phyloP scores from a whole-genome alignment of 1,284 basidiomycete genomes.

The Malassezia pachydermatis region DNA sequence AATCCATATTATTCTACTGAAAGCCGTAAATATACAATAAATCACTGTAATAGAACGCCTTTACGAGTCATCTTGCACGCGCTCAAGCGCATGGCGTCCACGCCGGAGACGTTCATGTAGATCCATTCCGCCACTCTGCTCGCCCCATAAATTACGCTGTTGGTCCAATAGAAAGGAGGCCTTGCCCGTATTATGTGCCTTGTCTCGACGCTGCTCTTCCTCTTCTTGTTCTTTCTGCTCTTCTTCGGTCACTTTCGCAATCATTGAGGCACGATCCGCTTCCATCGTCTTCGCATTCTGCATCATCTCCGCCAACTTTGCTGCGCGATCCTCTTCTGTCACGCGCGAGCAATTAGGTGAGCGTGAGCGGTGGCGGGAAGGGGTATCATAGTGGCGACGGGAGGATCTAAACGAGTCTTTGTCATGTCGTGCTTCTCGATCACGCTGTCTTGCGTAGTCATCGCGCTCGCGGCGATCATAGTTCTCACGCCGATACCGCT shows the following conservation, averaged over 20 bases:
- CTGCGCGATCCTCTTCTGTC: conserved; percentile 59
- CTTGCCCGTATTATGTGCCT: conserved; percentile 25
- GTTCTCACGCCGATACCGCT: conserved; percentile 13
- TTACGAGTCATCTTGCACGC: conserved; percentile 16
- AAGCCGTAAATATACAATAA: too few species aligned
- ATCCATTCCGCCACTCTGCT: conserved; percentile 20
- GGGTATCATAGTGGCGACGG: conserved; percentile 10
- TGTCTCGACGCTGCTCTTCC: conserved; percentile 31
- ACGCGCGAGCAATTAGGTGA: conserved; percentile 12
- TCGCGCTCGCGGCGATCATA: conserved; percentile 35
- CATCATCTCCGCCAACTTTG: conserved; percentile 75
- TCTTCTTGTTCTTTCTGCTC: conserved; percentile 24
- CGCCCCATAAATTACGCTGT: conserved; percentile 31
- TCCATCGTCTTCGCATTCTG: conserved; percentile 60
- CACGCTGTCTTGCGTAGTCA: conserved; percentile 2
- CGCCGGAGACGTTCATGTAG: conserved; percentile 30
- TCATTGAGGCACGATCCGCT: conserved; percentile 53
- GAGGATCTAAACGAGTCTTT: too few species aligned
- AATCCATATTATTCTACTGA: too few species aligned
- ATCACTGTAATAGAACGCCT: background rate
- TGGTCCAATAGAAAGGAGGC: conserved; percentile 36
- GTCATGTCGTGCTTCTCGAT: conserved; percentile 9
- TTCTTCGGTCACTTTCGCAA: conserved; percentile 26
- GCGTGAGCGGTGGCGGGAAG: conserved; percentile 25
- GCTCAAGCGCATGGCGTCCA: conserved; percentile 24